Conservation (phyloP, 257 asterid species). For the Fraxinus anomala region DNA sequence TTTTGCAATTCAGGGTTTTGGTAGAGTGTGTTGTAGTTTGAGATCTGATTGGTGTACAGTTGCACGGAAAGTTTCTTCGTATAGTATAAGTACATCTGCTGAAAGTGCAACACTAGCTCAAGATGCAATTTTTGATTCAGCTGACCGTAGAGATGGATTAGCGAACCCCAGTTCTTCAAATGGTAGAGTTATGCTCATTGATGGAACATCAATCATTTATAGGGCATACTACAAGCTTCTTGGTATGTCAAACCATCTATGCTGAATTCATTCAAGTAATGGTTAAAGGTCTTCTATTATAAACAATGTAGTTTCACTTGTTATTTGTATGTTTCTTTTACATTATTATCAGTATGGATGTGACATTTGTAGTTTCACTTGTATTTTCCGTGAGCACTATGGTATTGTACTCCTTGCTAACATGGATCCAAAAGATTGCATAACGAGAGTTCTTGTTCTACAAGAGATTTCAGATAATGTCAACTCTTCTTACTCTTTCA, state of each 20-base stretch:
- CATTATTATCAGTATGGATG: neutral
- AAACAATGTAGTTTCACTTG: neutral
- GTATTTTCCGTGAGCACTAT: too few relatives aligned
- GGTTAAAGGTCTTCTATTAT: neutral
- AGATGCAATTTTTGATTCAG: conserved; percentile 37
- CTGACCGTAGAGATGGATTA: conserved; percentile 35
- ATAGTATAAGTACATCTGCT: conserved; percentile 35
- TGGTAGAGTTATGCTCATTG: conserved; percentile 93
- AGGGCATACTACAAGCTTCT: conserved; percentile 91
- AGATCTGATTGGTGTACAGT: conserved; percentile 34
- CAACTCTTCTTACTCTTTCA: neutral
- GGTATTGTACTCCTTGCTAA: neutral
- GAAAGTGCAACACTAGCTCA: conserved; percentile 40
- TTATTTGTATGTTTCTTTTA: neutral
- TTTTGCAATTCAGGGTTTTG: conserved; percentile 40
- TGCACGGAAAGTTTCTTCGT: conserved; percentile 32
- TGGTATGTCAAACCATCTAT: conserved; percentile 47
- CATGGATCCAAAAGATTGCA: neutral
- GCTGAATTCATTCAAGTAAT: neutral
- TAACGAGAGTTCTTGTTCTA: neutral
- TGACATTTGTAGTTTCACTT: too few relatives aligned
- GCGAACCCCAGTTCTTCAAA: conserved; percentile 40
- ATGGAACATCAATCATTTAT: conserved; percentile 85
- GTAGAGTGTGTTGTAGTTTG: conserved; percentile 35
- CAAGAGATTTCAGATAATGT: neutral